Conservation (phyloP, 257 asterid species). For the Nicotiana attenuata region DNA sequence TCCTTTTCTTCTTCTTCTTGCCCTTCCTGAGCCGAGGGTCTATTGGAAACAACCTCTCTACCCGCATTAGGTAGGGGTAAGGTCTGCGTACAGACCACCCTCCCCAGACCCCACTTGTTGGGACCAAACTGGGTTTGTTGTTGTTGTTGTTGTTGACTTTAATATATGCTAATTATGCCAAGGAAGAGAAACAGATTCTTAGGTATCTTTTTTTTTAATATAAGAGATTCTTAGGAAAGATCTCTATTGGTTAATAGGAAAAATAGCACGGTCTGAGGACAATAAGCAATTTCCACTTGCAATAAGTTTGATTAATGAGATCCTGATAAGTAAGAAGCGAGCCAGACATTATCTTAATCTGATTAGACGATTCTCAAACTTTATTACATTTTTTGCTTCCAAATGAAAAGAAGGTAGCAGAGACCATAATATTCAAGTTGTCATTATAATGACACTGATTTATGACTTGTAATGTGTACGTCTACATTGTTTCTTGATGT, state of each 20-base stretch:
- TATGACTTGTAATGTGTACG: not conserved
- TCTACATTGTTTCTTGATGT: not conserved
- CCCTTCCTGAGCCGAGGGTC: no score
- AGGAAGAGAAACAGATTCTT: not conserved
- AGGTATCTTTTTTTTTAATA: not conserved
- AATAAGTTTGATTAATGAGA: not conserved
- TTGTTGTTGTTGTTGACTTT: no score
- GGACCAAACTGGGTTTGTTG: no score
- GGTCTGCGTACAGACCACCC: no score
- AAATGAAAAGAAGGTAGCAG: not conserved
- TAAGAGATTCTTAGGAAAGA: not conserved
- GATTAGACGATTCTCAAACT: not conserved
- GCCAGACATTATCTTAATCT: not conserved
- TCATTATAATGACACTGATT: not conserved
- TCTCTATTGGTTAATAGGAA: not conserved
- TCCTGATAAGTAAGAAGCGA: not conserved
- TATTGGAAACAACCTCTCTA: no score
- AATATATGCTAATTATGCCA: not conserved
- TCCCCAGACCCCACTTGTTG: no score
- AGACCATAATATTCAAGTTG: not conserved
- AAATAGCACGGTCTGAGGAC: not conserved
- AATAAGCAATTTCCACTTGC: not conserved
- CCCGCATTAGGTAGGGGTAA: no score
- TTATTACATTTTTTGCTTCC: not conserved
- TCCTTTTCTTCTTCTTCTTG: no score